Conservation (phyloP, 108 stramenopile genomes). For the Cylindrotheca closterium region DNA sequence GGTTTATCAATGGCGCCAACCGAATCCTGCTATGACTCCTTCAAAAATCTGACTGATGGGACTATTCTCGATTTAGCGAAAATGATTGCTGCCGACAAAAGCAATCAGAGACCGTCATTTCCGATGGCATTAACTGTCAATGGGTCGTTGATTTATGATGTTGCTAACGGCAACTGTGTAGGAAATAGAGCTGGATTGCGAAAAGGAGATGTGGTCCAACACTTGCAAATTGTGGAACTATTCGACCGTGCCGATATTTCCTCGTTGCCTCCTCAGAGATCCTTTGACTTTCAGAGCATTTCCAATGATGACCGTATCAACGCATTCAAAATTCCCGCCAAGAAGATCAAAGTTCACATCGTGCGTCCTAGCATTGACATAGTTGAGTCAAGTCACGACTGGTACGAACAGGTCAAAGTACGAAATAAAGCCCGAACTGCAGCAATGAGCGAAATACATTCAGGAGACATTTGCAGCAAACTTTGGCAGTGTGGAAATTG, state of each 20-base stretch:
- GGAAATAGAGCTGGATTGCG: constrained; percentile 21
- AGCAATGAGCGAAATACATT: constrained; percentile 1
- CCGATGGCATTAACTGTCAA: constrained; percentile 4
- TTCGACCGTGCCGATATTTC: background rate
- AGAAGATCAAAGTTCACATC: constrained; percentile 18
- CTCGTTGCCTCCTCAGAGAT: background rate
- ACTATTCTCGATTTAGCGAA: constrained; percentile 13
- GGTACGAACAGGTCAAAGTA: constrained; percentile 6
- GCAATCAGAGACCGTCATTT: background rate
- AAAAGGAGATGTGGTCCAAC: constrained; percentile 26
- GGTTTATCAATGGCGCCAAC: too few species aligned
- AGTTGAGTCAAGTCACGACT: constrained; percentile 10
- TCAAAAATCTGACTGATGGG: constrained; percentile 4
- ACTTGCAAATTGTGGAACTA: constrained; percentile 16
- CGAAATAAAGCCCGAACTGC: constrained; percentile 7
- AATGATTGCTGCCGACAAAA: background rate
- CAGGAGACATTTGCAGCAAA: background rate
- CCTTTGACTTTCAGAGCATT: constrained; percentile 7
- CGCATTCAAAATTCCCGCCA: constrained; percentile 5
- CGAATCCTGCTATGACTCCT: constrained; percentile 7
- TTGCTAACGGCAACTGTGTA: background rate
- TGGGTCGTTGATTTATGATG: constrained; percentile 3
- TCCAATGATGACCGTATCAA: background rate
- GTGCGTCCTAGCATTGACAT: constrained; percentile 23
- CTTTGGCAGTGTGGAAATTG: constrained; percentile 20